Evolutionary conservation across 106 monocot species (phyloP).

Genomic region (Posidonia australis): DNA sequence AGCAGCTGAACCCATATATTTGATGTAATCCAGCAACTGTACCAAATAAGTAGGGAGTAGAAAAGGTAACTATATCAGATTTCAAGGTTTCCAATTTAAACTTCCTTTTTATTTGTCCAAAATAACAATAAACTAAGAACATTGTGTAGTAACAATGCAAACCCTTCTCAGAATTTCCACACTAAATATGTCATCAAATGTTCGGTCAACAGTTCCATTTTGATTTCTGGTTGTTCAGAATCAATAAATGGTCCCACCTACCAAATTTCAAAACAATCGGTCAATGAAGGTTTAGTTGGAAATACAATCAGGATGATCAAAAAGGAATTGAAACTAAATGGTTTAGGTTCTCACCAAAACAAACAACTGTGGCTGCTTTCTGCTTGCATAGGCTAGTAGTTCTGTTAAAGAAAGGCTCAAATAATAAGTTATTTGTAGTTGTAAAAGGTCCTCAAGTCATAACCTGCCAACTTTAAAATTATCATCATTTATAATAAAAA

Average conservation of each 20-base stretch:
- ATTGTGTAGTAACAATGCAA: neutral
- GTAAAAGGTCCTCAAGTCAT: slow-evolving; percentile 88
- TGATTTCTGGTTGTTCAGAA: slow-evolving; percentile 87
- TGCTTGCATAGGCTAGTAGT: slow-evolving; percentile 80
- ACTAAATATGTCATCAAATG: slow-evolving; percentile 76
- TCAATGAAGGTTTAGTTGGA: neutral
- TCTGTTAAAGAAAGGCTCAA: slow-evolving; percentile 91
- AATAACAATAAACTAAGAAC: neutral
- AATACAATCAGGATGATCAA: neutral
- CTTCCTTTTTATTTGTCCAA: too few relatives aligned
- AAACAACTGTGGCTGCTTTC: slow-evolving; percentile 81
- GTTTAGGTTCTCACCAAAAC: slow-evolving; percentile 54
- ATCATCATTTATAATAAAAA: too few relatives aligned
- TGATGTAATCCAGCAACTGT: slow-evolving; percentile 63
- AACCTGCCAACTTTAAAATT: slow-evolving; percentile 30
- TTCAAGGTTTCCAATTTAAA: too few relatives aligned
- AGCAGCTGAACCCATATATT: slow-evolving; percentile 62
- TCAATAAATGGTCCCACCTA: slow-evolving; percentile 98
- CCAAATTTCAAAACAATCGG: neutral
- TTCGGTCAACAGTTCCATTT: slow-evolving; percentile 65
- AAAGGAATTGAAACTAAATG: neutral
- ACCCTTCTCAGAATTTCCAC: slow-evolving; percentile 72
- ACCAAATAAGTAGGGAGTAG: slow-evolving; percentile 1
- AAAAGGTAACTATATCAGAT: too few relatives aligned
- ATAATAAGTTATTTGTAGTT: slow-evolving; percentile 83